phyloP scores from a whole-genome alignment of 2,329 filamentous ascomycete species.

The Aspergillus tubingensis region DNA sequence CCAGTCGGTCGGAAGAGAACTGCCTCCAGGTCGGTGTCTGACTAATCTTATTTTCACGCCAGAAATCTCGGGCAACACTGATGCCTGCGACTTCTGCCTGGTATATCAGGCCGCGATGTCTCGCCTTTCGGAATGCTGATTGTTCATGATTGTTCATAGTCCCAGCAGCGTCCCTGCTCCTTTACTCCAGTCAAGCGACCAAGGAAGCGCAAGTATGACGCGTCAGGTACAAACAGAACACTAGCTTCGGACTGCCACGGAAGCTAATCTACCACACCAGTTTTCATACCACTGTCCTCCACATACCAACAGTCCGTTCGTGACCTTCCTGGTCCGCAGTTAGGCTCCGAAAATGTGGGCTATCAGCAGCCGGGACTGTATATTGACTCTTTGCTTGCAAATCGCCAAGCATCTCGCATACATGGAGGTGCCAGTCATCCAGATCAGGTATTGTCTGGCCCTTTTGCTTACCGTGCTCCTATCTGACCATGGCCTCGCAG shows the following conservation, averaged over 20 bases:
- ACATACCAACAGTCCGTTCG: not conserved
- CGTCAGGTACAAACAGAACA: not conserved
- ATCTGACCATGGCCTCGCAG: not conserved
- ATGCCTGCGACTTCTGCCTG: constrained; percentile 7
- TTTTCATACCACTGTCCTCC: not conserved
- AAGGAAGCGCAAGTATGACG: not conserved
- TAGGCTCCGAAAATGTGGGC: not conserved
- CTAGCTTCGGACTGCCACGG: not conserved
- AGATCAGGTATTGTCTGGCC: not conserved
- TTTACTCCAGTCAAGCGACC: constrained; percentile 4
- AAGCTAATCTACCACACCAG: not conserved
- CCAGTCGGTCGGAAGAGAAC: not conserved
- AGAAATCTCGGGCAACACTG: not conserved
- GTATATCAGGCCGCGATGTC: not conserved
- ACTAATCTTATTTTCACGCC: not conserved
- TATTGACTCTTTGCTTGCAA: constrained; percentile 9
- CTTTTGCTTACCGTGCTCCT: not conserved
- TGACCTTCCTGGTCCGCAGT: not conserved
- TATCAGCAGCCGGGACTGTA: not conserved
- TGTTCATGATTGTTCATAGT: not conserved
- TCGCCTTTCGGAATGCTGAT: not conserved
- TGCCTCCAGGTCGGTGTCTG: not conserved
- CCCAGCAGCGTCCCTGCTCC: not conserved
- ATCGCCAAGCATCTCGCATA: not conserved
- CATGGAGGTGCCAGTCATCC: not conserved